Evolutionary conservation across 495 filamentous ascomycete species (phyloP).

Genomic region (Rhypophila decipiens): DNA sequence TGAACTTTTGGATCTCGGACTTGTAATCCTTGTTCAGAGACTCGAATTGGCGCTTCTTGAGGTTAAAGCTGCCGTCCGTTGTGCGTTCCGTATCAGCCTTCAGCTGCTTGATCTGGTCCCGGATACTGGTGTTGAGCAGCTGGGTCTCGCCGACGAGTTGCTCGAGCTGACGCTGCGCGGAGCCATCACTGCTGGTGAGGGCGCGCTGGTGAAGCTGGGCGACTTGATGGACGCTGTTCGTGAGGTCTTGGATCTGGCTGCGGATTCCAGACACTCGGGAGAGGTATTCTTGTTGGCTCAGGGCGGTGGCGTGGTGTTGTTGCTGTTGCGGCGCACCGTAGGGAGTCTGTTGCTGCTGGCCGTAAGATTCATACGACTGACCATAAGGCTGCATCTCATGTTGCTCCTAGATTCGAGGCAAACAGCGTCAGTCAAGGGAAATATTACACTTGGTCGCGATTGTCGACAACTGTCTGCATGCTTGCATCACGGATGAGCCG

Average conservation of each 20-base stretch:
- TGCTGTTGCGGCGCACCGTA: conserved; percentile 18
- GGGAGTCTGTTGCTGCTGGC: conserved; percentile 6
- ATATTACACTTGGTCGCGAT: too few species aligned
- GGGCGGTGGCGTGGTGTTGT: conserved; percentile 24
- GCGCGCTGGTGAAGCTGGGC: conserved; percentile 55
- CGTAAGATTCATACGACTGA: not conserved
- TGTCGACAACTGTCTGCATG: too few species aligned
- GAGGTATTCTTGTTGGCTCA: conserved; percentile 55
- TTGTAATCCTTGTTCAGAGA: conserved; percentile 60
- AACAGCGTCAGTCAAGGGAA: too few species aligned
- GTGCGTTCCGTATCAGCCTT: conserved; percentile 57
- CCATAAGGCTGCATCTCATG: conserved; percentile 32
- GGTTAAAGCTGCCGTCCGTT: conserved; percentile 40
- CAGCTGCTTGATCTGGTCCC: conserved; percentile 60
- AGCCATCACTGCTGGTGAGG: conserved; percentile 46
- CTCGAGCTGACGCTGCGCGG: conserved; percentile 47
- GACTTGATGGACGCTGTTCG: conserved; percentile 49
- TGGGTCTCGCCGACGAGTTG: conserved; percentile 57
- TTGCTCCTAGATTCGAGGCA: conserved; percentile 19
- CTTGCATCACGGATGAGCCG: not conserved
- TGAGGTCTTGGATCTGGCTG: conserved; percentile 50
- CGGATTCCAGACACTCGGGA: conserved; percentile 51
- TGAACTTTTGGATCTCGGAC: conserved; percentile 54
- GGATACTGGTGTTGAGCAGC: conserved; percentile 56
- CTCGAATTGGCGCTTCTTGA: conserved; percentile 58